Percentiles rank a stretch among this genome's conserved stretches.
Conservation (phyloP, 768 basidiomycete genomes). For the Suillus subalutaceus region DNA sequence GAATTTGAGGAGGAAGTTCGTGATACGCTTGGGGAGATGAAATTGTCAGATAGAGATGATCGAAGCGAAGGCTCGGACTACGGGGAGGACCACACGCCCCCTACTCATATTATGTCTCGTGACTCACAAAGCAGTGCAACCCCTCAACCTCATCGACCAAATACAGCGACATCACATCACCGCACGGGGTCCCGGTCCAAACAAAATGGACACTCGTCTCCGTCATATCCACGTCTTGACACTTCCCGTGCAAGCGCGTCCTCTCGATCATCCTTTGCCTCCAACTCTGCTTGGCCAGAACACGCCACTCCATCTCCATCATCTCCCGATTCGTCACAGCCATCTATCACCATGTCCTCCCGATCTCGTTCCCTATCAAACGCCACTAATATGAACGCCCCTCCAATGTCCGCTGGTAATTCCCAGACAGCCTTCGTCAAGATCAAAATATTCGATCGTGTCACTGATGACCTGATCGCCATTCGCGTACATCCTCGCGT, state of each 20-base stretch:
- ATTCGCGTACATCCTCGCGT: conserved; percentile 96
- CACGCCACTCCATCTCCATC: conserved; percentile 45
- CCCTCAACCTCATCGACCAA: conserved; percentile 45
- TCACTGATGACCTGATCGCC: conserved; percentile 93
- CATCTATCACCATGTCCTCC: conserved; percentile 45
- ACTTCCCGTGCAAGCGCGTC: conserved; percentile 26
- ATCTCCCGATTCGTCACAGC: conserved; percentile 54
- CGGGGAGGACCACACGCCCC: conserved; percentile 47
- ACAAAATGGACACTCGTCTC: conserved; percentile 32
- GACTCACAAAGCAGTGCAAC: conserved; percentile 27
- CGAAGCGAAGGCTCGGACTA: conserved; percentile 70
- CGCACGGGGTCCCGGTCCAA: conserved; percentile 37
- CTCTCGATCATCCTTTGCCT: conserved; percentile 31
- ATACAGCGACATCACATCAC: conserved; percentile 47
- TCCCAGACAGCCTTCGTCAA: conserved; percentile 91
- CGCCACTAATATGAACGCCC: conserved; percentile 58
- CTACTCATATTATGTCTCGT: conserved; percentile 34
- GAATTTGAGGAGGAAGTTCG: conserved; percentile 48
- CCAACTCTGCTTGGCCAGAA: conserved; percentile 32
- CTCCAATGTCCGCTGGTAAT: conserved; percentile 76
- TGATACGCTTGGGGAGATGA: conserved; percentile 50
- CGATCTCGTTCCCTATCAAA: conserved; percentile 64
- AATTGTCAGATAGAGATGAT: conserved; percentile 49
- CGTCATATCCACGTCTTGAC: conserved; percentile 31
- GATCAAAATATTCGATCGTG: conserved; percentile 96